Percentiles rank a stretch among this genome's conserved stretches.
These are phyloP conservation scores for Oryza meyeriana DNA, from an alignment of 176 grass and related monocot genomes.

Conservation along the genomic window DNA sequence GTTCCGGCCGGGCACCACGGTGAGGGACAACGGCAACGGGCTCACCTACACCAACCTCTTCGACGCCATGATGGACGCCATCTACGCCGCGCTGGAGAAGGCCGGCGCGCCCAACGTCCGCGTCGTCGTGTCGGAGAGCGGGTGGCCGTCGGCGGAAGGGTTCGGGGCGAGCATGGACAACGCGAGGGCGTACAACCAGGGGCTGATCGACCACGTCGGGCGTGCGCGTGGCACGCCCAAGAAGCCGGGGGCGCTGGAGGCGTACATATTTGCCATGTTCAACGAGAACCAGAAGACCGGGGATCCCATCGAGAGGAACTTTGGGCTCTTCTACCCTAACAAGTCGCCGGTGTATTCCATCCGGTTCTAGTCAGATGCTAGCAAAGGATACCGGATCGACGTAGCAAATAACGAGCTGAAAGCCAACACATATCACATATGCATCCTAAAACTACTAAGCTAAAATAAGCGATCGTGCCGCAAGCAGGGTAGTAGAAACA, in stretches of 20 bases:
- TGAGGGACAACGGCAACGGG: slow-evolving; percentile 31
- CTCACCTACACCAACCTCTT: slow-evolving; percentile 53
- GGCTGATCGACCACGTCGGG: slow-evolving; percentile 41
- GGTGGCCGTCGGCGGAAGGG: slow-evolving; percentile 67
- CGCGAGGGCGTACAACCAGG: slow-evolving; percentile 66
- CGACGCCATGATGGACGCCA: slow-evolving; percentile 57
- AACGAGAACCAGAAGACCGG: slow-evolving; percentile 59
- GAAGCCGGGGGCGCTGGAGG: slow-evolving; percentile 26
- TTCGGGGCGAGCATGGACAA: slow-evolving; percentile 34
- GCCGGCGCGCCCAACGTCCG: slow-evolving; percentile 15
- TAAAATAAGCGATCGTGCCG: not conserved
- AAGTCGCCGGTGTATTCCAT: slow-evolving; percentile 44
- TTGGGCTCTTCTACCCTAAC: slow-evolving; percentile 47
- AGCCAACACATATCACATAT: not conserved
- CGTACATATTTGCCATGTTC: slow-evolving; percentile 73
- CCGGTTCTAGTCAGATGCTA: slow-evolving; percentile 15
- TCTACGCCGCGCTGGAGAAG: slow-evolving; percentile 57
- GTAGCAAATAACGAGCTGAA: not conserved
- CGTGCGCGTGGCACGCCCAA: slow-evolving; percentile 38
- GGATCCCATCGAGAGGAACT: slow-evolving; percentile 42
- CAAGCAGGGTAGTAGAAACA: not conserved
- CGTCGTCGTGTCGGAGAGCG: slow-evolving; percentile 56
- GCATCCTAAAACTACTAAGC: not conserved
- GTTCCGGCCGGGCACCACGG: slow-evolving; percentile 46
- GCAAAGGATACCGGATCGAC: not conserved